These are phyloP conservation scores for Alternaria viburni DNA, from an alignment of 2,329 filamentous ascomycete species.

Conservation along the genomic window DNA sequence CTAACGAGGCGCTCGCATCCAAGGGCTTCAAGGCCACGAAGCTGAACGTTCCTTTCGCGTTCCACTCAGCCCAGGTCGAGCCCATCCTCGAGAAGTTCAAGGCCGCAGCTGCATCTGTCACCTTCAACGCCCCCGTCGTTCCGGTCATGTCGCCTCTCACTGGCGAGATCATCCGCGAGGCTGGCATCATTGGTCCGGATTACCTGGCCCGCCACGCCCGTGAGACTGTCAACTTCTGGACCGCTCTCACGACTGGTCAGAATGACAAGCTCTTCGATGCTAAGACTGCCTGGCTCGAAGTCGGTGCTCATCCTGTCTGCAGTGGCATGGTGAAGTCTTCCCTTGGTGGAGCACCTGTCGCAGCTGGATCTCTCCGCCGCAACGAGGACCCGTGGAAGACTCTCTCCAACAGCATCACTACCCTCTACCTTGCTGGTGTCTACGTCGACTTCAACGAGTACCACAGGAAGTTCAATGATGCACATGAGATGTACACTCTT, in stretches of 20 bases:
- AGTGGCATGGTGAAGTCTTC: constrained; percentile 71
- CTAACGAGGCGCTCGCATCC: constrained; percentile 57
- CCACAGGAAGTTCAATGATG: constrained; percentile 65
- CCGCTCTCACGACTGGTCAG: constrained; percentile 65
- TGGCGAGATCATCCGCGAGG: constrained; percentile 65
- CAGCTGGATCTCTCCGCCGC: constrained; percentile 67
- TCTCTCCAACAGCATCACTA: constrained; percentile 62
- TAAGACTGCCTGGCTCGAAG: constrained; percentile 73
- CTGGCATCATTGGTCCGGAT: constrained; percentile 62
- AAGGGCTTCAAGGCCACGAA: constrained; percentile 66
- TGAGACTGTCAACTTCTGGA: constrained; percentile 72
- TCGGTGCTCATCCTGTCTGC: constrained; percentile 76
- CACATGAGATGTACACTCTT: constrained; percentile 67
- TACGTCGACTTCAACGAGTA: constrained; percentile 74
- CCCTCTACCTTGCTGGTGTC: constrained; percentile 67
- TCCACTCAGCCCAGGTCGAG: constrained; percentile 71
- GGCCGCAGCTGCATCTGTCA: constrained; percentile 59
- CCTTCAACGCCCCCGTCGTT: constrained; percentile 64
- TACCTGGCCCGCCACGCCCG: constrained; percentile 72
- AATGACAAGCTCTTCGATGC: constrained; percentile 66
- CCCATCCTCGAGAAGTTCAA: constrained; percentile 68
- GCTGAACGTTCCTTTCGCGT: constrained; percentile 71
- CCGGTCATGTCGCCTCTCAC: constrained; percentile 73
- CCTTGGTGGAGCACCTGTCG: constrained; percentile 61
- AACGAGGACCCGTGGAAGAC: constrained; percentile 70